Percentiles rank a stretch among this genome's conserved stretches.
These are phyloP conservation scores for Coffea canephora DNA, from an alignment of 257 asterid species.

Conservation along the genomic window DNA sequence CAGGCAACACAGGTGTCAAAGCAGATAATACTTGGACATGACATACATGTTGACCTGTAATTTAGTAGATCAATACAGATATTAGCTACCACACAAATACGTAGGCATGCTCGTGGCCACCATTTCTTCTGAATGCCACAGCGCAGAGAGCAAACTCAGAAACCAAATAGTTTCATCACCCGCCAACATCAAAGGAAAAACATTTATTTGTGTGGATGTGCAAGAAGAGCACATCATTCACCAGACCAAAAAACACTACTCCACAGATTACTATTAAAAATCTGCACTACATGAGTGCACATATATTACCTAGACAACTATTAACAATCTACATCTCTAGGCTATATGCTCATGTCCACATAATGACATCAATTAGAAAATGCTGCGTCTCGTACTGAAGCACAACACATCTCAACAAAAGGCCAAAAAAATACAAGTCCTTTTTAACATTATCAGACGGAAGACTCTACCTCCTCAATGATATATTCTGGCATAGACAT, in stretches of 20 bases:
- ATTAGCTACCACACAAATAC: background rate
- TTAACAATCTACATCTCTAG: background rate
- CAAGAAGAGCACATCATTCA: background rate
- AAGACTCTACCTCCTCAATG: background rate
- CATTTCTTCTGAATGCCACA: background rate
- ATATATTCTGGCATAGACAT: background rate
- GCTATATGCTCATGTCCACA: background rate
- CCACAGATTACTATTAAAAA: background rate
- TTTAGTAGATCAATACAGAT: background rate
- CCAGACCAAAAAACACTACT: background rate
- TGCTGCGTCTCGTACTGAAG: background rate
- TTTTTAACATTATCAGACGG: background rate
- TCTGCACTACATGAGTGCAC: background rate
- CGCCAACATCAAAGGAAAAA: background rate
- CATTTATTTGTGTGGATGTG: background rate
- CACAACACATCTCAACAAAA: background rate
- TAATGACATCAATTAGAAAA: background rate
- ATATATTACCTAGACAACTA: background rate
- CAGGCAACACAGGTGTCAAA: background rate
- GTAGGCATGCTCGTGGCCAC: background rate
- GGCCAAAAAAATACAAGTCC: background rate
- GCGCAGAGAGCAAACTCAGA: background rate
- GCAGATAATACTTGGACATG: background rate
- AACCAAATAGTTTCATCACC: background rate
- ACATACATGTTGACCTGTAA: background rate